Conservation (phyloP, 768 basidiomycete genomes). For the Mycena vitilis region DNA sequence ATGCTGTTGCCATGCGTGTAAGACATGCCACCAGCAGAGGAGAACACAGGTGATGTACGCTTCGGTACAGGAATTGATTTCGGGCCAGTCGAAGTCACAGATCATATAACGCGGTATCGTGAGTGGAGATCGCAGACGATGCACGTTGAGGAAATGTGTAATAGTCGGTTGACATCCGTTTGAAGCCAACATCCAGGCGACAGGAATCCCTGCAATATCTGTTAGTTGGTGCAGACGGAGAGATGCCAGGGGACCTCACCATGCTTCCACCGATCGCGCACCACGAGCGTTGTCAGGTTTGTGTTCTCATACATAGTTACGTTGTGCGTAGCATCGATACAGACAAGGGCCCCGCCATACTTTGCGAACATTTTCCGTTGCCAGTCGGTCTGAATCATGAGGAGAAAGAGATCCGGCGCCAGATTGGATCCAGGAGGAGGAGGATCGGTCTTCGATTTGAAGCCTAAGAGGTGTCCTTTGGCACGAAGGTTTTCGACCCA, state of each 20-base stretch:
- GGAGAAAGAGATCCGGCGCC: constrained; percentile 16
- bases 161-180: constrained; percentile 35
- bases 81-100: constrained; percentile 23
- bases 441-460: constrained; percentile 20
- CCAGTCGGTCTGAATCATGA: not conserved
- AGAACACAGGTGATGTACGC: constrained; percentile 15
- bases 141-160: constrained; percentile 21
- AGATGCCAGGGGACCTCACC: not conserved
- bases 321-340: constrained; percentile 34
- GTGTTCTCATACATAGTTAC: constrained; percentile 26
- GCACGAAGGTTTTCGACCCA: constrained; percentile 21
- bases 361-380: not conserved
- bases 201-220: not conserved
- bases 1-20: constrained; percentile 46
- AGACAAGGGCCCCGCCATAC: constrained; percentile 14
- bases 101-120: constrained; percentile 2
- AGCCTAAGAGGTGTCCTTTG: constrained; percentile 2
- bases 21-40: constrained; percentile 47
- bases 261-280: constrained; percentile 4
- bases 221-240: not conserved
- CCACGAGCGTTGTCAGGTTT: constrained; percentile 18
- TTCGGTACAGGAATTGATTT: constrained; percentile 13
- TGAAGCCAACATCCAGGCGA: constrained; percentile 15
- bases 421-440: constrained; percentile 23
- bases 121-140: not conserved